Evolutionary conservation across 768 basidiomycete genomes (phyloP), one percentile per base, ranked within the genome.

Genomic region (Auricularia heimuer): DNA sequence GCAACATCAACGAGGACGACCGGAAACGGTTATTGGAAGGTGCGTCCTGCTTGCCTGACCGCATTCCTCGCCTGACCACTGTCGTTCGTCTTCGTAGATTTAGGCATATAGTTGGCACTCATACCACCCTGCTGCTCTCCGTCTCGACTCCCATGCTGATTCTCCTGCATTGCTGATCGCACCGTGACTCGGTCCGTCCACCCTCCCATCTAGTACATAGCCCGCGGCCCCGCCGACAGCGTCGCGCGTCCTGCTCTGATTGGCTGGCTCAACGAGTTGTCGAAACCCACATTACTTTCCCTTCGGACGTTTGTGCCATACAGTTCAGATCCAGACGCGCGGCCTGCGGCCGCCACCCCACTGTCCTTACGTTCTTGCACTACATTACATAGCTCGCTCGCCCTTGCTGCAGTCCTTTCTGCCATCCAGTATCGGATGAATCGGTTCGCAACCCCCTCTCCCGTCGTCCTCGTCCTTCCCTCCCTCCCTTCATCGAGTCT

Each of bases 1-100:
- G 83, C 69, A 82, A 85, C 68, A 91, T 93, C 69, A 84, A 86
- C 63, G 87, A 90, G 62, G 87, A 86, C 68, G 84, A 91, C 71
- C 79, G 86, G 69, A 83, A 85, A 70, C 82, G 86, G 70, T 76
- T 94, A 71, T 74, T 93, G 69, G 82, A 89, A 81, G 89, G 90
- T 89, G 65, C 34, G 66, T 63, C 14, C 10, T 16, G 29, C 29
- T 29, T 29, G 29, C 29, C 29, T 29, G 29, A 29, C 29, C 42
- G 18, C 33, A 21, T 36, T 34, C 11, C 51, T 33, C 4, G 8
- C 24, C 12, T 6, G 11, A 11, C 24, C 11, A 0, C 12, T 60
- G 3, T 7, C 8, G 14, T 33, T 14, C 12, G 29, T 7, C 34
- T 24, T 60, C 18, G 11, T 24, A 60, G 56, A 60, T 35, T 33